Percentiles rank a stretch among this genome's conserved stretches.
Conservation (phyloP, 495 filamentous ascomycete genomes). For the Penicillium lagena region DNA sequence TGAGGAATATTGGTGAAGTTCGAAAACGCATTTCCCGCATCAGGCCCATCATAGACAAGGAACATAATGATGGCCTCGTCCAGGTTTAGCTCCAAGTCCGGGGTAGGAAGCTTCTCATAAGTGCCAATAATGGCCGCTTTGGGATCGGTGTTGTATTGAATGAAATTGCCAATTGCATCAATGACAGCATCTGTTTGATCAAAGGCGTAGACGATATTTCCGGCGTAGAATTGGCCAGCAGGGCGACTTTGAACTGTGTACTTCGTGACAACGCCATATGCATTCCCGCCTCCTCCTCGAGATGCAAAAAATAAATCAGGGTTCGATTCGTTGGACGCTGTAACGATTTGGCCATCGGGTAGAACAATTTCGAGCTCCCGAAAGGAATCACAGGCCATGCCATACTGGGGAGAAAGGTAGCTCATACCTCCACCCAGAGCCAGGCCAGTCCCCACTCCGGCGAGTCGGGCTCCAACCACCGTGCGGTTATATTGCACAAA, state of each 20-base stretch:
- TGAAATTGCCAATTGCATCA: conserved; percentile 21
- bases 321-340: conserved; percentile 40
- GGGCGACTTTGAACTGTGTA: conserved; percentile 23
- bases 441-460: conserved; percentile 25
- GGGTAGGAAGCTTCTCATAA: conserved; percentile 21
- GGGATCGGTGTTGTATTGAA: conserved; percentile 25
- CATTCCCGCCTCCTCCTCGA: conserved; percentile 45
- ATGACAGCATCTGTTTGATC: conserved; percentile 18
- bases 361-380: conserved; percentile 41
- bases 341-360: conserved; percentile 41
- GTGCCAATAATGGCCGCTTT: conserved; percentile 28
- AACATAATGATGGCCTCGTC: conserved; percentile 28
- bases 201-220: conserved; percentile 22
- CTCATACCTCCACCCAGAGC: conserved; percentile 29
- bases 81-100: conserved; percentile 17
- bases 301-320: conserved; percentile 54
- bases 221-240: conserved; percentile 21
- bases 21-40: conserved; percentile 20
- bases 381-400: conserved; percentile 28
- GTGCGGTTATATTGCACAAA: conserved; percentile 22
- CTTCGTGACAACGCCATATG: conserved; percentile 41
- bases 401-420: conserved; percentile 31
- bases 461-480: conserved; percentile 25
- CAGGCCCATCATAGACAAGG: conserved; percentile 28
- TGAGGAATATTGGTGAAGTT: conserved; percentile 24